phyloP scores from a whole-genome alignment of 768 basidiomycete genomes.

The Coprinopsis strossmayeri region DNA sequence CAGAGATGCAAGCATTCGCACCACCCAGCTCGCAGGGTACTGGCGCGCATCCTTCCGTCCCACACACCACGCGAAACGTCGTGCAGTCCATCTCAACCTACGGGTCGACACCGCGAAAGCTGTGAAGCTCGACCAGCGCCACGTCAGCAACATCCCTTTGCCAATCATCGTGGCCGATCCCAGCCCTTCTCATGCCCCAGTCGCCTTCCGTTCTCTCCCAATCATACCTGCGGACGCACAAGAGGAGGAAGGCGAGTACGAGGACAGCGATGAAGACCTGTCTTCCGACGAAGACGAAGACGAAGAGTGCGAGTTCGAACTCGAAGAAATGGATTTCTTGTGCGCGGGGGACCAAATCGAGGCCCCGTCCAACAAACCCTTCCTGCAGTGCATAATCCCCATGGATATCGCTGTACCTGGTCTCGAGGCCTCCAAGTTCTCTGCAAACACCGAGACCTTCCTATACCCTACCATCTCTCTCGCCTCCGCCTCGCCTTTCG shows the following conservation, averaged over 20 bases:
- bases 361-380: constrained; percentile 11
- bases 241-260: background rate
- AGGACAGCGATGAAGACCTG: too few species aligned
- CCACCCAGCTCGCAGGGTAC: constrained; percentile 29
- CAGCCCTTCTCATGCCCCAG: too few species aligned
- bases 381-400: constrained; percentile 22
- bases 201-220: too few species aligned
- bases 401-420: constrained; percentile 1
- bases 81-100: constrained; percentile 38
- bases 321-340: too few species aligned
- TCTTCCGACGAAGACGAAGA: too few species aligned
- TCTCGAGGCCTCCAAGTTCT: too few species aligned
- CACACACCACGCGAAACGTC: constrained; percentile 43
- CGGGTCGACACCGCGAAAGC: constrained; percentile 37
- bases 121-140: constrained; percentile 27
- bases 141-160: constrained; percentile 32
- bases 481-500: too few species aligned
- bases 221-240: background rate
- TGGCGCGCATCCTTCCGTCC: constrained; percentile 28
- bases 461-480: too few species aligned
- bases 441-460: too few species aligned
- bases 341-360: constrained; percentile 1
- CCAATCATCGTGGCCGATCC: constrained; percentile 26
- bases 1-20: constrained; percentile 36
- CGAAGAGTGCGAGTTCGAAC: background rate